A percentile compares a stretch with the other conserved stretches of the same genome.
Evolutionary conservation across 805 yeast genomes (phyloP).

Genomic region (Scheffersomyces coipomensis): DNA sequence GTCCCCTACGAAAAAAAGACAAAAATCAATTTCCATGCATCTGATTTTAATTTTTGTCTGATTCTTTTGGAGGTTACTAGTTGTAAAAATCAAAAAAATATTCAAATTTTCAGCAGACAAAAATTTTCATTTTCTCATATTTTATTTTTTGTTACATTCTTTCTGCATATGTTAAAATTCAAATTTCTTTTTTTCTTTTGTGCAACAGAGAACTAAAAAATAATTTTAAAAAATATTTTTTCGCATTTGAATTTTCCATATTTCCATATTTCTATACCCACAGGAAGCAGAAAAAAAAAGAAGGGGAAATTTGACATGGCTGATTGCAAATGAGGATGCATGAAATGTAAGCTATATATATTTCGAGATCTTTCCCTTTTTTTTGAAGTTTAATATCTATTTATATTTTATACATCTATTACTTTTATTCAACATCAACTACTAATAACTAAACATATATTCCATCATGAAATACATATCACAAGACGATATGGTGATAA

Average conservation of each 20-base stretch:
- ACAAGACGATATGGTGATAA: conserved; percentile 11
- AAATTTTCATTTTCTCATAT: too few species aligned
- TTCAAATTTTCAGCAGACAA: too few species aligned
- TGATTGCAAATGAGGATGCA: not conserved
- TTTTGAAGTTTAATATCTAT: not conserved
- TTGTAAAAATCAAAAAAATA: too few species aligned
- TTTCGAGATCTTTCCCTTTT: not conserved
- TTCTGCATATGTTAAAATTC: too few species aligned
- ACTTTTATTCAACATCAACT: not conserved
- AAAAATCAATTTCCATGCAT: too few species aligned
- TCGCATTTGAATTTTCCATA: conserved; percentile 1
- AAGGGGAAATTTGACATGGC: conserved; percentile 1
- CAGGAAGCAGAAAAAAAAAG: not conserved
- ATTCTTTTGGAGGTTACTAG: too few species aligned
- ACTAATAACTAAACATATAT: not conserved
- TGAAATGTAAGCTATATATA: not conserved
- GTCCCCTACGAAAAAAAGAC: too few species aligned
- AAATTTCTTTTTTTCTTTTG: too few species aligned
- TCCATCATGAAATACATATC: not conserved
- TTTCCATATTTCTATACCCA: not conserved
- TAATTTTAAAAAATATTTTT: too few species aligned
- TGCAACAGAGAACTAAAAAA: too few species aligned
- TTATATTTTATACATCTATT: not conserved
- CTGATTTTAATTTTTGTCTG: too few species aligned
- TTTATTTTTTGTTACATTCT: too few species aligned